These are phyloP conservation scores for Phialocephala subalpina DNA, from an alignment of 2,329 filamentous ascomycete species.

Conservation along the genomic window DNA sequence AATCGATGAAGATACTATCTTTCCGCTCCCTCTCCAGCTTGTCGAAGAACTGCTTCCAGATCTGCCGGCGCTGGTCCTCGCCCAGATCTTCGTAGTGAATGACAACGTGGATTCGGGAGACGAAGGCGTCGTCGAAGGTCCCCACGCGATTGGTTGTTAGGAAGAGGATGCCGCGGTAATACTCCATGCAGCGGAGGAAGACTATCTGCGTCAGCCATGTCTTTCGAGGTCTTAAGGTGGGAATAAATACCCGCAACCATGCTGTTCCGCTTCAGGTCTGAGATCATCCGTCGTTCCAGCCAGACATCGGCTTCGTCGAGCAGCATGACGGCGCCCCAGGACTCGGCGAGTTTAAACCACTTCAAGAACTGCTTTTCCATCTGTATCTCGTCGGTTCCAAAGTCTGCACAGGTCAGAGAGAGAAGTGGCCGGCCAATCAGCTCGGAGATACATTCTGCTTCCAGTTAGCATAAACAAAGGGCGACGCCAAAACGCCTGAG, in stretches of 20 bases:
- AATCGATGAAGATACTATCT: constrained; percentile 22
- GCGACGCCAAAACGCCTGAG: too few species aligned
- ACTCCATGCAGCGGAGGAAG: constrained; percentile 50
- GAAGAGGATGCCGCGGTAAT: constrained; percentile 52
- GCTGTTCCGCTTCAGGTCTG: constrained; percentile 46
- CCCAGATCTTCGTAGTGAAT: constrained; percentile 43
- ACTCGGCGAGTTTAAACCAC: constrained; percentile 56
- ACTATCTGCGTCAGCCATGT: too few species aligned
- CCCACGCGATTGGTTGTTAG: constrained; percentile 52
- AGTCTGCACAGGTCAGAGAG: too few species aligned
- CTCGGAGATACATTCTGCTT: too few species aligned
- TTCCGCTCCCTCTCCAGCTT: constrained; percentile 32
- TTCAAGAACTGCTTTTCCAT: constrained; percentile 57
- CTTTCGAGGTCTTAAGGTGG: too few species aligned
- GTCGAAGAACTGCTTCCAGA: constrained; percentile 42
- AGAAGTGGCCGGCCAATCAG: too few species aligned
- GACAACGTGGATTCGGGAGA: constrained; percentile 47
- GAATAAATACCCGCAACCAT: constrained; percentile 43
- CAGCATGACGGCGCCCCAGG: constrained; percentile 59
- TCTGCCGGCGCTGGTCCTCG: constrained; percentile 35
- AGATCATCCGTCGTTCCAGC: constrained; percentile 44
- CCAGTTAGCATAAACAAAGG: too few species aligned
- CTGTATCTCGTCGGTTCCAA: constrained; percentile 50
- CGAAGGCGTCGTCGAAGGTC: constrained; percentile 50
- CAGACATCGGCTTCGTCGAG: constrained; percentile 64